Evolutionary conservation across 352 stramenopile genomes (phyloP).

Genomic region (Phytophthora hybrid): DNA sequence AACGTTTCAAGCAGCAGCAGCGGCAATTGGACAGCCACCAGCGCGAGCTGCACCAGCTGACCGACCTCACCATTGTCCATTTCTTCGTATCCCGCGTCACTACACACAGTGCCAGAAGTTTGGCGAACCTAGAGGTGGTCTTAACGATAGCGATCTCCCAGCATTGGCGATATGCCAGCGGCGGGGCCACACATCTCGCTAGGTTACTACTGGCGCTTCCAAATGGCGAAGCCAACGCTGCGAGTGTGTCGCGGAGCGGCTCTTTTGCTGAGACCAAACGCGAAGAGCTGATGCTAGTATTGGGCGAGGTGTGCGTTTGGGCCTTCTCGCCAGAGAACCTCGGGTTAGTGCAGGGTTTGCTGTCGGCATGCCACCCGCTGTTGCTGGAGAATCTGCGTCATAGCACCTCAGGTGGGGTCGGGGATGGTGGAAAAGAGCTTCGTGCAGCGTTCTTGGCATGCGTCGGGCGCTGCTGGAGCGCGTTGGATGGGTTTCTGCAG

Average conservation of each 20-base stretch:
- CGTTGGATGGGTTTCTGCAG: conserved; percentile 24
- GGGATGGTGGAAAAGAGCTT: conserved; percentile 28
- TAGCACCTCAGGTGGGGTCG: conserved; percentile 3
- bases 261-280: background rate
- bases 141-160: conserved; percentile 32
- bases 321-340: conserved; percentile 35
- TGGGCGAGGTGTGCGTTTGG: conserved; percentile 45
- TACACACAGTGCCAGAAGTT: conserved; percentile 1
- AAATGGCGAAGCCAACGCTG: background rate
- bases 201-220: conserved; percentile 24
- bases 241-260: background rate
- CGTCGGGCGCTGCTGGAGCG: conserved; percentile 21
- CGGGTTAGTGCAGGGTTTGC: conserved; percentile 32
- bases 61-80: conserved; percentile 32
- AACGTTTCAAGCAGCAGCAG: conserved; percentile 26
- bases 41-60: conserved; percentile 32
- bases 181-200: conserved; percentile 25
- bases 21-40: conserved; percentile 16
- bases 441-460: conserved; percentile 25
- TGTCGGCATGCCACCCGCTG: conserved; percentile 27
- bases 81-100: conserved; percentile 29
- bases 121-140: conserved; percentile 17
- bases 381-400: conserved; percentile 29
- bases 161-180: conserved; percentile 23
- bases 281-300: conserved; percentile 41